Evolutionary conservation across 192 early-diverging fungal species (phyloP).

Genomic region (Physocladia obscura): DNA sequence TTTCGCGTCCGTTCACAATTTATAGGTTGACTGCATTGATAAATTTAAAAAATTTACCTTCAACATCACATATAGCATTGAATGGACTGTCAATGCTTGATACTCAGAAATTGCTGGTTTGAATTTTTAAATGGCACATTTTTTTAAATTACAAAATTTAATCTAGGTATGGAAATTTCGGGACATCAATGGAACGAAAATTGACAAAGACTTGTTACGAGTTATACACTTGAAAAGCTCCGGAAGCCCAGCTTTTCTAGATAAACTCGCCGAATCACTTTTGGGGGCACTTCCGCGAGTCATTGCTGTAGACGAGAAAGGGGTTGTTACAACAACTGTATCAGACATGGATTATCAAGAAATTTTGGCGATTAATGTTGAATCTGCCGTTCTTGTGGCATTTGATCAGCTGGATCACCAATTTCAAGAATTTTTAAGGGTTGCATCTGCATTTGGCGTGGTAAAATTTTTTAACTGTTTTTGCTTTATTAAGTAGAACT

Average conservation of each 20-base stretch:
- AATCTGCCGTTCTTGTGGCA: conserved; percentile 27
- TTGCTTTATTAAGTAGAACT: neutral
- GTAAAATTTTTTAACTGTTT: neutral
- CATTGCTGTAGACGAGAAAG: conserved; percentile 21
- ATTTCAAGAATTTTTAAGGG: conserved; percentile 33
- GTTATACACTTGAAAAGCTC: conserved; percentile 26
- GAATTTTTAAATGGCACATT: neutral
- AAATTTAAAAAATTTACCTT: neutral
- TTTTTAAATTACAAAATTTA: neutral
- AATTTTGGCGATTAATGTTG: conserved; percentile 30
- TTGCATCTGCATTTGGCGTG: conserved; percentile 33
- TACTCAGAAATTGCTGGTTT: conserved; percentile 30
- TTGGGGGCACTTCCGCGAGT: conserved; percentile 21
- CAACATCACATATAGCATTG: conserved; percentile 5
- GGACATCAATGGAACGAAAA: conserved; percentile 13
- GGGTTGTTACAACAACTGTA: conserved; percentile 11
- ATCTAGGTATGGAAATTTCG: conserved; percentile 33
- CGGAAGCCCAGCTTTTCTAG: conserved; percentile 30
- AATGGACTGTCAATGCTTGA: conserved; percentile 28
- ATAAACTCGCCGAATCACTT: conserved; percentile 30
- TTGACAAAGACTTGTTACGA: conserved; percentile 10
- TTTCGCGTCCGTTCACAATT: conserved; percentile 25
- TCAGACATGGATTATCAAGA: conserved; percentile 28
- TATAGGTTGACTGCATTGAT: conserved; percentile 18
- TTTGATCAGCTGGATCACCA: conserved; percentile 31